phyloP scores from a whole-genome alignment of 1,284 basidiomycete genomes.

The Phlebopus sp. region DNA sequence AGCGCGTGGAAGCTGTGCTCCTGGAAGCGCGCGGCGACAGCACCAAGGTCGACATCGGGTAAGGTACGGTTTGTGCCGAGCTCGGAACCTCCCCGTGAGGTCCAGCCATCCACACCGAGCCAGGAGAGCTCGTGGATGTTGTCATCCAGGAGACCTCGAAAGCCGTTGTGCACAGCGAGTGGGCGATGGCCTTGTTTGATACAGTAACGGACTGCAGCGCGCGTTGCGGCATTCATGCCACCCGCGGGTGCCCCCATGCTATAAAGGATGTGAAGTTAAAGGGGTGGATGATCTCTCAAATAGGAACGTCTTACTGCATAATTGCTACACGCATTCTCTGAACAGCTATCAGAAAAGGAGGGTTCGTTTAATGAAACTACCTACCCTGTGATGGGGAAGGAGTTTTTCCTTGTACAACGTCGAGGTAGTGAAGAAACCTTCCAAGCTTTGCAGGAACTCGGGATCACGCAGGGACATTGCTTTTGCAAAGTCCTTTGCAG shows the following conservation, averaged over 20 bases:
- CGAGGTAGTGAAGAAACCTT: conserved; percentile 80
- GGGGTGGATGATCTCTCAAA: neutral
- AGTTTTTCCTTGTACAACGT: conserved; percentile 57
- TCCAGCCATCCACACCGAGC: conserved; percentile 97
- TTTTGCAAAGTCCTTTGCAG: conserved; percentile 79
- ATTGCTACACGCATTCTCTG: conserved; percentile 86
- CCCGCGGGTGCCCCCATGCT: conserved; percentile 96
- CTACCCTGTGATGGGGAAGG: conserved; percentile 63
- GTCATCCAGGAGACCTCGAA: conserved; percentile 91
- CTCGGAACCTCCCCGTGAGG: conserved; percentile 95
- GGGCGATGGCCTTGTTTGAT: conserved; percentile 89
- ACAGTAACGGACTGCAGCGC: conserved; percentile 92
- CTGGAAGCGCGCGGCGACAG: conserved; percentile 88
- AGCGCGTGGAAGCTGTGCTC: conserved; percentile 80
- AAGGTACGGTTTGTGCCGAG: conserved; percentile 93
- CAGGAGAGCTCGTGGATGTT: conserved; percentile 86
- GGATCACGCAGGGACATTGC: conserved; percentile 90
- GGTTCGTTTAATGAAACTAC: conserved; percentile 4
- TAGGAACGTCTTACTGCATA: conserved; percentile 71
- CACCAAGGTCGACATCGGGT: conserved; percentile 84
- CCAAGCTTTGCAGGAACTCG: conserved; percentile 86
- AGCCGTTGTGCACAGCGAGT: conserved; percentile 92
- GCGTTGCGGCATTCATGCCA: conserved; percentile 98
- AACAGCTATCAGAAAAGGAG: conserved; percentile 9
- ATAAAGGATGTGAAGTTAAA: conserved; percentile 5